phyloP scores from a whole-genome alignment of 495 filamentous ascomycete species.

The Cairneyella variabilis region DNA sequence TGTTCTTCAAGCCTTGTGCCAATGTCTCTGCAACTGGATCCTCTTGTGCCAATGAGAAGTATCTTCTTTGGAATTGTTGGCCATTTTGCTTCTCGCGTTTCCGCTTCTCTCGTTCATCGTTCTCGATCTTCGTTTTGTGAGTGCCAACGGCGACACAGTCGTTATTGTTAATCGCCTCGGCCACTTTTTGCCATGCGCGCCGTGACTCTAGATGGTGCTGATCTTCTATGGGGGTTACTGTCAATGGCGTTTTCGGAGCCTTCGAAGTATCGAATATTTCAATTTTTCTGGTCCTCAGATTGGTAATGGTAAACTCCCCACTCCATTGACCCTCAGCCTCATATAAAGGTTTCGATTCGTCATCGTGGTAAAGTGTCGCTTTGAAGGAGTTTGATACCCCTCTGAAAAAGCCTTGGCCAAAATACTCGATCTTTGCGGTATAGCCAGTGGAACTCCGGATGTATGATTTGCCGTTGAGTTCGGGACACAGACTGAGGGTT shows the following conservation, averaged over 20 bases:
- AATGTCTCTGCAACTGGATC: constrained; percentile 19
- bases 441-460: constrained; percentile 85
- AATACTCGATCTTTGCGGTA: constrained; percentile 90
- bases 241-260: constrained; percentile 61
- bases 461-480: constrained; percentile 76
- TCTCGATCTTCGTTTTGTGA: constrained; percentile 89
- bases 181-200: constrained; percentile 84
- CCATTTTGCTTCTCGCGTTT: constrained; percentile 75
- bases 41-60: constrained; percentile 57
- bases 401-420: constrained; percentile 85
- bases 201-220: constrained; percentile 88
- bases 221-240: constrained; percentile 66
- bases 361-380: constrained; percentile 60
- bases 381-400: constrained; percentile 94
- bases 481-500: constrained; percentile 86
- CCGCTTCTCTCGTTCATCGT: constrained; percentile 80
- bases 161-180: constrained; percentile 68
- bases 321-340: constrained; percentile 91
- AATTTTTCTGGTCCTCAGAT: constrained; percentile 59
- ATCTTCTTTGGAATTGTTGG: constrained; percentile 77
- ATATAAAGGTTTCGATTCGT: constrained; percentile 71
- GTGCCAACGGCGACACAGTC: constrained; percentile 76
- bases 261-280: constrained; percentile 65
- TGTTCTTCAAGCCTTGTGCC: constrained; percentile 7
- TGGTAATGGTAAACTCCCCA: constrained; percentile 73